Base-by-base conservation (phyloP, 1,284 basidiomycete species). In the Papiliotrema nemorosa region DNA sequence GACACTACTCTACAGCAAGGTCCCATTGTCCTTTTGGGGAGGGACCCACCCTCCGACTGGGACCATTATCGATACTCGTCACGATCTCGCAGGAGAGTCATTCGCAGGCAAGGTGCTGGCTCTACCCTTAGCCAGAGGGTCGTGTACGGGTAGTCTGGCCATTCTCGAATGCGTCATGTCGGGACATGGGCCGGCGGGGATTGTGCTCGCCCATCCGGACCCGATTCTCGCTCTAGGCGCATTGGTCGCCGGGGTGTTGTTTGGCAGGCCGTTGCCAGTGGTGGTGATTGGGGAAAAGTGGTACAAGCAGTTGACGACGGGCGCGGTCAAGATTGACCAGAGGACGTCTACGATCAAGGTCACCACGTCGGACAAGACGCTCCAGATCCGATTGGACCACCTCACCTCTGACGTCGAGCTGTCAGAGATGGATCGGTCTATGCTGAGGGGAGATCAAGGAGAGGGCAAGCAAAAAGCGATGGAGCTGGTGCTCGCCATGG, bases 61-160 rank as follows among this genome's bases (percentile, higher is more conserved):
- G 5, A 42, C 40, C 5, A 42, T 42, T 14, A 24, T 42, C 20
- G 40, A 42, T 20, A 42, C 40, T 22, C 40, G 29, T 26, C 40
- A 42, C 26, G 40, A 42, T 18, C 40, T 42, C 16, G 40, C 25
- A 14, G 40, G 40, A 18, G 13, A 42, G 24, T 42, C 40, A 14
- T 42, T 42, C 40, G 40, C 40, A 7, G 24, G 40, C 14, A 42
- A 29, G 20, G 24, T 42, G 5, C 40, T 42, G 16, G 40, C 40
- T 16, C 13, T 42, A 14, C 40, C 40, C 13, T 42, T 26, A 10
- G 40, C 40, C 5, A 5, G 40, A n/a, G 40, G 40, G 16, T 42
- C 40, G 20, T 42, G 40, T 42, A 27, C 40, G 21, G 40, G 40
- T 26, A 42, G 40, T 27, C 40, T 42, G 24, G 40, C 40, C 3